Base-by-base conservation (phyloP, 768 basidiomycete genomes). In the Cyathus striatus region DNA sequence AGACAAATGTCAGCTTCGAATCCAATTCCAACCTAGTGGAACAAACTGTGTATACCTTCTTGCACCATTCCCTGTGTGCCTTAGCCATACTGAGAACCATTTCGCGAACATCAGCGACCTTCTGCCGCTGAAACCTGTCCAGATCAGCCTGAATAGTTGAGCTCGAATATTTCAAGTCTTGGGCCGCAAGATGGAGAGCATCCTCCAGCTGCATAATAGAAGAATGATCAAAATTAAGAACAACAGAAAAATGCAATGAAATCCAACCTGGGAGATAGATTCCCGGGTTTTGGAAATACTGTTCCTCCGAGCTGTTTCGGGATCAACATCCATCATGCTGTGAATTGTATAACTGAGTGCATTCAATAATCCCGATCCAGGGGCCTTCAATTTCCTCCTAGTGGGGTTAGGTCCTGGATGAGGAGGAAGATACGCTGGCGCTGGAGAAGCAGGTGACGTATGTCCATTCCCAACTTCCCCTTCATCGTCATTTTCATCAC, bases 271-370 rank as follows among this genome's bases (percentile, higher is more conserved):
- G n/a, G 91, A 90, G 48, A 97, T 96, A 16, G 79, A 80, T 65
- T 98, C 95, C 52, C 90, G 78, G 4, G 92, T 93, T 69, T 96
- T 97, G 48, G 86, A 86, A 49, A 99, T 98, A 41, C 84, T 80
- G 56, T 87, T 97, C 49, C 96, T 74, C 47, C 96, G 72, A 4
- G 95, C 94, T 14, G 88, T 90, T 68, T 98, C 96, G 2, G 96
- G 96, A 64, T 99, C 96, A 14, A 89, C 89, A 53, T 99, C 96
- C 85, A 99, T 97, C 83, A 98, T 94, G 4, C 95, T 94, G 52
- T 94, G 92, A 43, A 99, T 61, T 18, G 93, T 94, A 64, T 96
- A 94, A 56, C 86, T 92, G 33, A 99, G 69, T 13, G 96, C 96
- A 52, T 83, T 91, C 25, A 99, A 55, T 18, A 99, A 66, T 16